Conservation (phyloP, 495 filamentous ascomycete genomes). For the Penicillium dipodomyicola region DNA sequence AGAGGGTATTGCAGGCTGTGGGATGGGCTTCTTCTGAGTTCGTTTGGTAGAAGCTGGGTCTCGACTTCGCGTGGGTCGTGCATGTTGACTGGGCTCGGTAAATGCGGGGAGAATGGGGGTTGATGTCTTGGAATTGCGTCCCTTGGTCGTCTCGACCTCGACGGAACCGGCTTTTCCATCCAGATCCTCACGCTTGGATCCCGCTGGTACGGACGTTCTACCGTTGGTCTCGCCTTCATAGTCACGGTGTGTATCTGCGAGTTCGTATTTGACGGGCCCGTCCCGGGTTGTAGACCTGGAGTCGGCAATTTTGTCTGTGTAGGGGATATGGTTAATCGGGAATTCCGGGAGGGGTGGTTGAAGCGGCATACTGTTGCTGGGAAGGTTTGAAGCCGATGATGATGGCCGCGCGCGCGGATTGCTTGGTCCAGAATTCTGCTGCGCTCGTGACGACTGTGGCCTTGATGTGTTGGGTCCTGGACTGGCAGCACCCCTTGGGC, state of each 20-base stretch:
- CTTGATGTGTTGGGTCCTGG: slow-evolving; percentile 44
- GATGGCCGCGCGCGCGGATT: slow-evolving; percentile 56
- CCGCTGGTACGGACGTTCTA: slow-evolving; percentile 33
- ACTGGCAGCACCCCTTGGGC: slow-evolving; percentile 46
- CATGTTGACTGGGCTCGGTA: slow-evolving; percentile 35
- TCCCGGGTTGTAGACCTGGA: slow-evolving; percentile 33
- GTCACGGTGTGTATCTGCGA: slow-evolving; percentile 29
- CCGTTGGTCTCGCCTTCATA: slow-evolving; percentile 23
- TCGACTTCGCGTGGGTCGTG: slow-evolving; percentile 42
- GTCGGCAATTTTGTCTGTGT: slow-evolving; percentile 39
- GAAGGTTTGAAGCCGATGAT: slow-evolving; percentile 57
- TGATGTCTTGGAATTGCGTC: slow-evolving; percentile 58
- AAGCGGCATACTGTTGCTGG: slow-evolving; percentile 30
- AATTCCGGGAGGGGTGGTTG: neutral
- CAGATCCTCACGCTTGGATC: slow-evolving; percentile 33
- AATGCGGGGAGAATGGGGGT: slow-evolving; percentile 48
- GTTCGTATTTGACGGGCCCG: slow-evolving; percentile 31
- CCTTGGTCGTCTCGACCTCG: slow-evolving; percentile 33
- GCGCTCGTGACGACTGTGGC: slow-evolving; percentile 63
- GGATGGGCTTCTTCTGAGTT: slow-evolving; percentile 62
- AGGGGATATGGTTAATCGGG: slow-evolving; percentile 11
- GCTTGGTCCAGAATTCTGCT: slow-evolving; percentile 62
- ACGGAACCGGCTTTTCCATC: slow-evolving; percentile 32
- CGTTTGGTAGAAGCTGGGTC: slow-evolving; percentile 52
- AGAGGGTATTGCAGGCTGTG: slow-evolving; percentile 34